Percentiles rank a stretch among this genome's conserved stretches.
Evolutionary conservation across 2,329 filamentous ascomycete genomes (phyloP).

Genomic region (Cladorrhinum sp.): DNA sequence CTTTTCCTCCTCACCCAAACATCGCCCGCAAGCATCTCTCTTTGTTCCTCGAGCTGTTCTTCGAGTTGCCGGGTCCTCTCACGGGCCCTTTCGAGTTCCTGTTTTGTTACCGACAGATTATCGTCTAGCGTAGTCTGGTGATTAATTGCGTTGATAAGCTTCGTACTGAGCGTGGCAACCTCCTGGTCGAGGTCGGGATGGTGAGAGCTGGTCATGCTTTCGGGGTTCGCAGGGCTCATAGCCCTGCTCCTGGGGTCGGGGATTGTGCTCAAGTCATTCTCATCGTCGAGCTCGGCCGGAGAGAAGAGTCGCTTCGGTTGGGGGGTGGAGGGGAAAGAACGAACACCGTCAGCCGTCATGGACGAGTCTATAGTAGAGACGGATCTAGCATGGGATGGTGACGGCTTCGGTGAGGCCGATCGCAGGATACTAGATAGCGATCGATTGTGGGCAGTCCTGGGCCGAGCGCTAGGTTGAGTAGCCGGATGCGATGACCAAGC

Average conservation of each 20-base stretch:
- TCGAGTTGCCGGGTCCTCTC: slow-evolving; percentile 69
- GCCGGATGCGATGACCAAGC: slow-evolving; percentile 28
- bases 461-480: slow-evolving; percentile 18
- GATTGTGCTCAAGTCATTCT: slow-evolving; percentile 65
- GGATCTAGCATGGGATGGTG: slow-evolving; percentile 37
- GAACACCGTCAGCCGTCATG: slow-evolving; percentile 19
- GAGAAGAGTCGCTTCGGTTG: slow-evolving; percentile 20
- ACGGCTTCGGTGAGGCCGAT: slow-evolving; percentile 42
- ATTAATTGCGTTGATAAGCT: slow-evolving; percentile 96
- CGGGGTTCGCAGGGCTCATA: slow-evolving; percentile 44
- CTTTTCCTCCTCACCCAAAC: slow-evolving; percentile 72
- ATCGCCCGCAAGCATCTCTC: slow-evolving; percentile 69
- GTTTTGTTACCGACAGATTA: slow-evolving; percentile 73
- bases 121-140: slow-evolving; percentile 92
- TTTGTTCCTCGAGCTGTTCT: slow-evolving; percentile 60
- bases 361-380: slow-evolving; percentile 35
- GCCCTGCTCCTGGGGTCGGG: slow-evolving; percentile 60
- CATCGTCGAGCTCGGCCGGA: slow-evolving; percentile 42
- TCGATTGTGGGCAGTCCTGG: slow-evolving; percentile 46
- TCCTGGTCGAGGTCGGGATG: slow-evolving; percentile 64
- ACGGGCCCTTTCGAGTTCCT: slow-evolving; percentile 74
- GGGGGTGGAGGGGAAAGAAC: slow-evolving; percentile 20
- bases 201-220: slow-evolving; percentile 35
- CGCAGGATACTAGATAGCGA: slow-evolving; percentile 52
- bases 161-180: slow-evolving; percentile 87